Evolutionary conservation across 2,329 filamentous ascomycete species (phyloP), one percentile per base, ranked within the genome.

Genomic region (Fusarium zealandicum): DNA sequence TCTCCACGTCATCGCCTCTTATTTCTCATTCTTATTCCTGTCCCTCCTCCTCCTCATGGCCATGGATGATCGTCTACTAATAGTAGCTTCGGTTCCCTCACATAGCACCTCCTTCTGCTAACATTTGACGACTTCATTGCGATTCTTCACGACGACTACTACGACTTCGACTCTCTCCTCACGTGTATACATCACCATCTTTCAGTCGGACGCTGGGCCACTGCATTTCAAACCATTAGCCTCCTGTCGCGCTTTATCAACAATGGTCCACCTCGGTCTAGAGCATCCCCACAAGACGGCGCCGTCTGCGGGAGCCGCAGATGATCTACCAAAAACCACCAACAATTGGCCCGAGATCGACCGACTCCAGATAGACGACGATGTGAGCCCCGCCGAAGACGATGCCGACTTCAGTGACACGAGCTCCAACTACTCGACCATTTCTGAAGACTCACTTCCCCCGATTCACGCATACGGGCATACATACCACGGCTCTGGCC

Each of bases 401-500:
- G 64, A 66, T 12, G 53, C 59, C 10, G 63, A 66, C 36, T 63
- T 62, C 22, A 68, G 65, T 48, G 71, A 70, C 31, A 64, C 66
- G 2, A 64, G 51, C 14, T 74, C 72, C 22, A 67, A 73, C 44
- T 74, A 70, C 57, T 72, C 70, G 4, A 71, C 73, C 35, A 71
- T 72, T 33, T 73, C 73, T 2, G 67, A 69, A 37, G 71, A 73
- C 38, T 61, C 66, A 3, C 57, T 72, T 9, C 69, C 71, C 30
- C 65, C 69, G 28, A 73, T 75, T 17, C 65, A 55, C 51, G 70
- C 68, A 36, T 73, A 72, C 51, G 72, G 68, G 7, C 73, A 73
- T 45, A 68, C 64, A n/a, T 75, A 75, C 51, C 71, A 75, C 40
- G 72, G 70, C 17, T 73, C 72, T 2, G 73, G 71, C 7, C 63